Percentiles rank a stretch among this genome's conserved stretches.
These are phyloP conservation scores for Senna siamea DNA, from an alignment of 306 rosid species.

Conservation along the genomic window DNA sequence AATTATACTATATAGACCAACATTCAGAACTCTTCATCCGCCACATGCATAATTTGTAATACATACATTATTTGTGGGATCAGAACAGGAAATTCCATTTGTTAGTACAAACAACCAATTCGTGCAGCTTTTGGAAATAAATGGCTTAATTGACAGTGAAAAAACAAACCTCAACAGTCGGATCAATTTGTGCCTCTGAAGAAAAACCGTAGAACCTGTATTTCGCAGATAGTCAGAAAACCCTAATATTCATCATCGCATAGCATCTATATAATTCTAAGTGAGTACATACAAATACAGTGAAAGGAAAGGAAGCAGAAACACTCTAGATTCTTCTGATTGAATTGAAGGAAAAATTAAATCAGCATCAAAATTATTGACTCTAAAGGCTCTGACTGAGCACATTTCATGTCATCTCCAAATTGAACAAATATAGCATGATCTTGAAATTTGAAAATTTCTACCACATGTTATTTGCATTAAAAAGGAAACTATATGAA, in stretches of 20 bases:
- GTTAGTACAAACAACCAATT: conserved; percentile 28
- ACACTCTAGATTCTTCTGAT: conserved; percentile 18
- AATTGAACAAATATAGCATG: conserved; percentile 9
- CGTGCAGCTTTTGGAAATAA: conserved; percentile 33
- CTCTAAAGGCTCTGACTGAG: conserved; percentile 14
- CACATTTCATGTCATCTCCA: conserved; percentile 28
- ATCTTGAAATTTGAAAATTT: conserved; percentile 10
- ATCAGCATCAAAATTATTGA: conserved; percentile 15
- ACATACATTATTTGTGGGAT: conserved; percentile 16
- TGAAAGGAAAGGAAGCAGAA: conserved; percentile 2
- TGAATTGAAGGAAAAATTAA: conserved; percentile 28
- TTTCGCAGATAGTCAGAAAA: conserved; percentile 27
- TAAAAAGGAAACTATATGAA: conserved; percentile 5
- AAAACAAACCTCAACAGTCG: conserved; percentile 79
- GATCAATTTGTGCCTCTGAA: conserved; percentile 91
- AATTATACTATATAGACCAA: neutral
- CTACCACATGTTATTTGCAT: neutral
- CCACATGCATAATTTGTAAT: neutral
- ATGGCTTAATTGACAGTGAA: neutral
- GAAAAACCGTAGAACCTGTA: conserved; percentile 95
- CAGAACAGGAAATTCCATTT: conserved; percentile 36
- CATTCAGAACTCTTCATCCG: conserved; percentile 29
- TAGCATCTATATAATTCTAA: conserved; percentile 6
- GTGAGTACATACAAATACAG: conserved; percentile 12
- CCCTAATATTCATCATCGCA: conserved; percentile 9